Evolutionary conservation across 2,329 filamentous ascomycete genomes (phyloP).

Genomic region (Pseudogymnoascus sp.): DNA sequence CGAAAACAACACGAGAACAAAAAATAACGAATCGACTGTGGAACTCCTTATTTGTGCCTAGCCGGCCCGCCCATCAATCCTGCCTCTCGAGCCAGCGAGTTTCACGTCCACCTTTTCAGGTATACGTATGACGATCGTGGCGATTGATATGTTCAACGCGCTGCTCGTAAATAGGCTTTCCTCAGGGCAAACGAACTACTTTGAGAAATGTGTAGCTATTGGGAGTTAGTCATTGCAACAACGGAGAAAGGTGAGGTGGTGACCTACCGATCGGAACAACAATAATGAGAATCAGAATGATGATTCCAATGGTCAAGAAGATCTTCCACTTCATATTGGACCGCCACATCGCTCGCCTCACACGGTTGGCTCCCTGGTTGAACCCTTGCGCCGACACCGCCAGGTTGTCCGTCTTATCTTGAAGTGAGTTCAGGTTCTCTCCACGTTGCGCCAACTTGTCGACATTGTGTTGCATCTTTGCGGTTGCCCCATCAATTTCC

Average conservation of each 20-base stretch:
- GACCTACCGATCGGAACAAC: conserved; percentile 78
- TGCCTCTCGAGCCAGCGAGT: conserved; percentile 7
- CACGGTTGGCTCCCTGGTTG: conserved; percentile 89
- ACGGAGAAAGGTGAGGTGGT: no score
- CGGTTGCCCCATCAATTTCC: conserved; percentile 97
- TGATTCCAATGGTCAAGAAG: conserved; percentile 75
- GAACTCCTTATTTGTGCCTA: background rate
- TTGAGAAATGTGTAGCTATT: background rate
- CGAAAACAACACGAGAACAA: background rate
- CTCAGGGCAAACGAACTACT: background rate
- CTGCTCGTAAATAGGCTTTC: background rate
- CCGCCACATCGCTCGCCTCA: conserved; percentile 99
- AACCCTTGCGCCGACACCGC: conserved; percentile 90
- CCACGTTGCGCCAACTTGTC: conserved; percentile 93
- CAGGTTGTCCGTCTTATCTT: conserved; percentile 92
- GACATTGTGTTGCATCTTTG: conserved; percentile 95
- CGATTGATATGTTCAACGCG: background rate
- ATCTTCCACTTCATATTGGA: conserved; percentile 99
- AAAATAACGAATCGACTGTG: background rate
- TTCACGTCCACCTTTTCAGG: background rate
- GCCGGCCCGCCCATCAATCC: background rate
- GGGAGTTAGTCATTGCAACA: no score
- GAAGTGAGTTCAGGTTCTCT: conserved; percentile 75
- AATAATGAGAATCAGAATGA: conserved; percentile 86
- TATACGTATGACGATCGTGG: background rate